phyloP scores from a whole-genome alignment of 2,329 filamentous ascomycete genomes.

The Stagonosporopsis cucurbitacearum region DNA sequence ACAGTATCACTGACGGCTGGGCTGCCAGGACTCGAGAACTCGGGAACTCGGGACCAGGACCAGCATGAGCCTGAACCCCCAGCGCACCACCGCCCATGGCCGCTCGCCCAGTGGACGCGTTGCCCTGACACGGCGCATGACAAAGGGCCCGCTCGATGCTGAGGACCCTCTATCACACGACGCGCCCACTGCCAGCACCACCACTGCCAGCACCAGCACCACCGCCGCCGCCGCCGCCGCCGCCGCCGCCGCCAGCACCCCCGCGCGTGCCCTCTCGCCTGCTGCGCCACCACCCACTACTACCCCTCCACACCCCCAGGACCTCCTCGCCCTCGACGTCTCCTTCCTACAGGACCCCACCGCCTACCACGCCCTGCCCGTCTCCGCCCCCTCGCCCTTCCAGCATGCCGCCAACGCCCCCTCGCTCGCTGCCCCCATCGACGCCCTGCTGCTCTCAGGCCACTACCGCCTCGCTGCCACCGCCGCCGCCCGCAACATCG shows the following conservation, averaged over 20 bases:
- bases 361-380: slow-evolving; percentile 80
- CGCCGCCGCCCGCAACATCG: slow-evolving; percentile 67
- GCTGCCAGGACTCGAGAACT: not conserved
- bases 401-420: slow-evolving; percentile 71
- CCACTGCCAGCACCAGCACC: not conserved
- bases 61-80: slow-evolving; percentile 21
- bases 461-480: slow-evolving; percentile 83
- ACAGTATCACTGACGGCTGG: no score
- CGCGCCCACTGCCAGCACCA: not conserved
- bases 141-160: slow-evolving; percentile 72
- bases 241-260: not conserved
- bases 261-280: slow-evolving; percentile 3
- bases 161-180: slow-evolving; percentile 6
- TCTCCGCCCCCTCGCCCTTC: slow-evolving; percentile 69
- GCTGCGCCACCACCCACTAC: no score
- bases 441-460: slow-evolving; percentile 71
- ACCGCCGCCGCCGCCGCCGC: not conserved
- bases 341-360: slow-evolving; percentile 76
- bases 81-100: slow-evolving; percentile 34
- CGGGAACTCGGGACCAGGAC: not conserved
- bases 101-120: slow-evolving; percentile 51
- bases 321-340: slow-evolving; percentile 11
- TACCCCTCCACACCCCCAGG: no score
- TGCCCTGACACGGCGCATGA: slow-evolving; percentile 70
- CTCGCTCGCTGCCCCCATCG: slow-evolving; percentile 64